Base-by-base conservation (phyloP, 805 yeast species). In the Starmerella sp. region DNA sequence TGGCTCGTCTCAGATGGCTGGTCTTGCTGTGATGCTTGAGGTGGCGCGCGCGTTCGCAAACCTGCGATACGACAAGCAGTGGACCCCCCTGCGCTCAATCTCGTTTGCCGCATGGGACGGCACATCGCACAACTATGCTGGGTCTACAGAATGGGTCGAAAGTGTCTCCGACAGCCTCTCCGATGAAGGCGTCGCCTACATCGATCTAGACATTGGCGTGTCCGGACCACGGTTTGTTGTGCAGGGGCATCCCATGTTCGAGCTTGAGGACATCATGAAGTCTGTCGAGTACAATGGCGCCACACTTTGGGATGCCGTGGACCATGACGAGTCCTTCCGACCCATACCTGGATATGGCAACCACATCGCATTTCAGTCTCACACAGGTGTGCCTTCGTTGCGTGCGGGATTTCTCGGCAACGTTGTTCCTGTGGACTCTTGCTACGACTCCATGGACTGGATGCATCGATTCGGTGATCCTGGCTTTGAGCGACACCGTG, bases 61-160 rank as follows among this genome's bases (percentile, higher is more conserved):
- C 31, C 71, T 89, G 67, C 81, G 78, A 56, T 74, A 79, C 52
- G 73, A 81, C 38, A 77, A 76, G 62, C 80, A 82, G 57, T 90
- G 97, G 97, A 72, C 74, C 47, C 97, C 97, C 0, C 68, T 88
- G 41, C 77, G 97, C 66, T 76, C 90, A 3, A 82, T 90, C 13
- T 83, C 83, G 64, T 89, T 90, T 70, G 80, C 81, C 0, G 86
- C 95, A 0, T 88, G 85, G 72, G 95, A 90, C 63, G 96, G 86
- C 0, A 72, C 84, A 0, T 81, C 82, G 57, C 88, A 84, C 63
- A 89, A 89, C 65, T 71, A 76, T 60, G 95, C 93, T 0, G 97
- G 97, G 0, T 75, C 86, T n/a, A 76, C 89, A 0, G 91, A 84
- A 63, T 81, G 90, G 77, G 74, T 83, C 6, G 86, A 84, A 61